phyloP scores from a whole-genome alignment of 495 filamentous ascomycete species.

The Mycothermus thermophilus region DNA sequence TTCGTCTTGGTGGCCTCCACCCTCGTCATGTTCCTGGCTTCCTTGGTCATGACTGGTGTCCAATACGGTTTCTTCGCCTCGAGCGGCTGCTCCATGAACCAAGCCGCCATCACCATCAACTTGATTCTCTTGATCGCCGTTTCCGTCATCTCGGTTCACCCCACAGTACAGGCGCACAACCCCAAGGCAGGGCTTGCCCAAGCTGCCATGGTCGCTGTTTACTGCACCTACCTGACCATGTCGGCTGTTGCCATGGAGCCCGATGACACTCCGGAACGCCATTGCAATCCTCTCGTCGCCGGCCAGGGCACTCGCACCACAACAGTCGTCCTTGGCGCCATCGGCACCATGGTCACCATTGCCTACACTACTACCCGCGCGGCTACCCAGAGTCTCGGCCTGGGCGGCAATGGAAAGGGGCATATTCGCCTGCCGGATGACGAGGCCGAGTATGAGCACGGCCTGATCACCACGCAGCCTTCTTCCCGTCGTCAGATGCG shows the following conservation, averaged over 20 bases:
- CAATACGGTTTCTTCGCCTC: constrained; percentile 95
- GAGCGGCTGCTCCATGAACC: constrained; percentile 83
- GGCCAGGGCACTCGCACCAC: constrained; percentile 83
- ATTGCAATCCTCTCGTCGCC: constrained; percentile 86
- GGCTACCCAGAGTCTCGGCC: constrained; percentile 81
- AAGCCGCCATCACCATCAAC: constrained; percentile 66
- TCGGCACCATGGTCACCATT: constrained; percentile 92
- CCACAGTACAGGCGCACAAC: constrained; percentile 81
- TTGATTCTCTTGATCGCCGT: constrained; percentile 69
- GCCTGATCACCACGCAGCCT: constrained; percentile 81
- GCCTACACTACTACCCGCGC: constrained; percentile 96
- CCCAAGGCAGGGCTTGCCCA: constrained; percentile 86
- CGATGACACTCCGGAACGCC: constrained; percentile 55
- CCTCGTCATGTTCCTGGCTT: constrained; percentile 81
- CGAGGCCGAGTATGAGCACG: constrained; percentile 56
- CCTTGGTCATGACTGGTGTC: constrained; percentile 82
- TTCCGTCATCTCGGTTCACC: constrained; percentile 77
- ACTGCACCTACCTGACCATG: constrained; percentile 98
- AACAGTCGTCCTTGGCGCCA: constrained; percentile 77
- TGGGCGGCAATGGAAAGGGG: constrained; percentile 49
- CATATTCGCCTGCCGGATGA: constrained; percentile 36
- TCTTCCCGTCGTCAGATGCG: constrained; percentile 75
- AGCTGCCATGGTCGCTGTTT: constrained; percentile 91
- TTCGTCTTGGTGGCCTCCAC: constrained; percentile 81
- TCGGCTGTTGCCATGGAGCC: constrained; percentile 98